phyloP scores from a whole-genome alignment of 805 yeast species.

The Wickerhamiella galacta region DNA sequence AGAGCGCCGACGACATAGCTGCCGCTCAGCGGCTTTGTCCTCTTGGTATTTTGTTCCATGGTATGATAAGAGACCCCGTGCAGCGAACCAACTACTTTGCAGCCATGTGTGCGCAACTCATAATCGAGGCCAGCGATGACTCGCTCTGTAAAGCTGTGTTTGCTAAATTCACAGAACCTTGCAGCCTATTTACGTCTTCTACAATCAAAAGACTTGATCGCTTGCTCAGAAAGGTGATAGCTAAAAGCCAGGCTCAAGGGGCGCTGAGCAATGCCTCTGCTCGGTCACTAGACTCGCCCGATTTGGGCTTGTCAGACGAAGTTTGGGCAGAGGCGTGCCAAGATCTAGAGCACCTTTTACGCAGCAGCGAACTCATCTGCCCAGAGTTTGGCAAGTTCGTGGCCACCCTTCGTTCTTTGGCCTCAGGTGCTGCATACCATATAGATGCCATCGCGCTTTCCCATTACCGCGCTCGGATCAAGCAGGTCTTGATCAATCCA shows the following conservation, averaged over 20 bases:
- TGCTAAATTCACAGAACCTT: constrained; percentile 8
- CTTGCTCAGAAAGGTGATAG: constrained; percentile 3
- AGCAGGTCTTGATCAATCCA: constrained; percentile 10
- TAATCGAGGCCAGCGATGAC: constrained; percentile 12
- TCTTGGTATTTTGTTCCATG: constrained; percentile 19
- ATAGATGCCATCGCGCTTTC: constrained; percentile 12
- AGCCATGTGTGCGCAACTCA: constrained; percentile 12
- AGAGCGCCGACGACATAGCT: constrained; percentile 13
- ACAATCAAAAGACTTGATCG: constrained; percentile 8
- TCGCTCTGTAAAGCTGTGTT: constrained; percentile 11
- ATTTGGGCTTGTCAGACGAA: constrained; percentile 1
- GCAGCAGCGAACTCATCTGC: constrained; percentile 9
- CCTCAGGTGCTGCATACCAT: constrained; percentile 4
- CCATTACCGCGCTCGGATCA: constrained; percentile 9
- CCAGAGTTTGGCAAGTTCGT: constrained; percentile 9
- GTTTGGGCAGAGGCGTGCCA: constrained; percentile 2
- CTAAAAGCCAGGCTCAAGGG: neutral
- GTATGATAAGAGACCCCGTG: constrained; percentile 15
- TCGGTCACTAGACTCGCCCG: too few relatives aligned
- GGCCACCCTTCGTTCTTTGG: constrained; percentile 1
- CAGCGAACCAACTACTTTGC: constrained; percentile 18
- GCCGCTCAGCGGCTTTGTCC: constrained; percentile 15
- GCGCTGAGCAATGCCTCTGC: too few relatives aligned
- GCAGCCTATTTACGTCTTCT: constrained; percentile 6
- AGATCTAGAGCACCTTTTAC: neutral